A percentile compares a stretch with the other conserved stretches of the same genome.
Evolutionary conservation across 805 yeast genomes (phyloP).

Genomic region (Cyberlindnera meyerae): DNA sequence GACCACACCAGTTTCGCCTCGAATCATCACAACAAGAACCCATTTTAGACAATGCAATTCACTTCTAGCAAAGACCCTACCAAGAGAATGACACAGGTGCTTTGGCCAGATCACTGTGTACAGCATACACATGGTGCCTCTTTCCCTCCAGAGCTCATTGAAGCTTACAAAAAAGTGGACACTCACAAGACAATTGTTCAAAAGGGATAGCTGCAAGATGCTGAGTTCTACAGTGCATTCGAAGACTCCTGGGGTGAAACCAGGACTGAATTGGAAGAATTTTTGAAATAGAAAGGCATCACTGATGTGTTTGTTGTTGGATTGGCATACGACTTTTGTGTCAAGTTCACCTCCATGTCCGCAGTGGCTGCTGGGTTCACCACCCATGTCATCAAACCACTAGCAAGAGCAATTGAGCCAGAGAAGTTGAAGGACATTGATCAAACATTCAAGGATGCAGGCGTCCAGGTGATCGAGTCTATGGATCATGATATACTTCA

Average conservation of each 20-base stretch:
- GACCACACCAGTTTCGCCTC: conserved; percentile 82
- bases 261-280: conserved; percentile 56
- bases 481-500: conserved; percentile 7
- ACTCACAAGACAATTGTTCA: conserved; percentile 43
- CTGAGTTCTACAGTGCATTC: conserved; percentile 88
- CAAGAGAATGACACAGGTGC: conserved; percentile 35
- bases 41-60: conserved; percentile 48
- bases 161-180: conserved; percentile 28
- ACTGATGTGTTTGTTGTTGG: conserved; percentile 72
- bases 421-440: conserved; percentile 35
- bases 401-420: conserved; percentile 52
- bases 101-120: conserved; percentile 94
- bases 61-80: conserved; percentile 41
- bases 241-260: conserved; percentile 71
- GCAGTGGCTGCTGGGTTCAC: conserved; percentile 56
- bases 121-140: conserved; percentile 65
- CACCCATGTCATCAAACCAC: conserved; percentile 55
- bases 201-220: conserved; percentile 67
- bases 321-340: conserved; percentile 84
- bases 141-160: conserved; percentile 47
- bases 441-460: conserved; percentile 26
- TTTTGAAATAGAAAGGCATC: conserved; percentile 43
- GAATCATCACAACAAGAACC: conserved; percentile 43
- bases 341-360: conserved; percentile 70
- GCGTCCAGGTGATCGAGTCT: conserved; percentile 28